These are phyloP conservation scores for Solanum clarkiae DNA, from an alignment of 257 asterid genomes.

Conservation along the genomic window DNA sequence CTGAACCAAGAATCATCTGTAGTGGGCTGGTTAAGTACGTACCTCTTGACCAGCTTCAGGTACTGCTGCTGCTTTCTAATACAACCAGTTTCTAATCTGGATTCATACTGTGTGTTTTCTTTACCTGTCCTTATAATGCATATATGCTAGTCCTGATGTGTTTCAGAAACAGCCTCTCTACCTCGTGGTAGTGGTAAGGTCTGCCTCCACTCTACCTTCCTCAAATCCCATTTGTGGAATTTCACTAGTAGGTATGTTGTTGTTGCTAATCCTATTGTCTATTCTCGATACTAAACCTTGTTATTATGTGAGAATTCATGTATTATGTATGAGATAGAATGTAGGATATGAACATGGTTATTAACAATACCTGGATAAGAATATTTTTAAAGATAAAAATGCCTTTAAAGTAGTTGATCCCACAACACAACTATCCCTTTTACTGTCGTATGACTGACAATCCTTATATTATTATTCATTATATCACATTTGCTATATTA, in stretches of 20 bases:
- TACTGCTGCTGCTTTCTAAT: neutral
- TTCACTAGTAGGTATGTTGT: neutral
- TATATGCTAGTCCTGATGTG: neutral
- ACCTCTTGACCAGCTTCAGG: slow-evolving; percentile 71
- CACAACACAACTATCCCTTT: neutral
- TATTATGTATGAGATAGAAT: neutral
- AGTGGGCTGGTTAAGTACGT: slow-evolving; percentile 79
- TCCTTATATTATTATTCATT: neutral
- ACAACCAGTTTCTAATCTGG: neutral
- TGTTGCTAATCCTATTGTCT: neutral
- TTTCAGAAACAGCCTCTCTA: too few species aligned
- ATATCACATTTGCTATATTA: neutral
- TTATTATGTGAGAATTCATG: neutral
- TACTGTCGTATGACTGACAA: neutral
- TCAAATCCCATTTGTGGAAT: neutral
- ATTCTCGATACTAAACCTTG: neutral
- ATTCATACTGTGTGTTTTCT: neutral
- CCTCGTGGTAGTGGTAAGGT: neutral
- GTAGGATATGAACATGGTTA: neutral
- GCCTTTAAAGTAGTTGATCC: neutral
- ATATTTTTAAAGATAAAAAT: neutral
- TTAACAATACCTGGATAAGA: neutral
- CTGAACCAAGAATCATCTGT: slow-evolving; percentile 81
- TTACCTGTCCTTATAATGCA: neutral
- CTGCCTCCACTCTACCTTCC: neutral